These are phyloP conservation scores for Suillus placidus DNA, from an alignment of 768 basidiomycete genomes.

Conservation along the genomic window DNA sequence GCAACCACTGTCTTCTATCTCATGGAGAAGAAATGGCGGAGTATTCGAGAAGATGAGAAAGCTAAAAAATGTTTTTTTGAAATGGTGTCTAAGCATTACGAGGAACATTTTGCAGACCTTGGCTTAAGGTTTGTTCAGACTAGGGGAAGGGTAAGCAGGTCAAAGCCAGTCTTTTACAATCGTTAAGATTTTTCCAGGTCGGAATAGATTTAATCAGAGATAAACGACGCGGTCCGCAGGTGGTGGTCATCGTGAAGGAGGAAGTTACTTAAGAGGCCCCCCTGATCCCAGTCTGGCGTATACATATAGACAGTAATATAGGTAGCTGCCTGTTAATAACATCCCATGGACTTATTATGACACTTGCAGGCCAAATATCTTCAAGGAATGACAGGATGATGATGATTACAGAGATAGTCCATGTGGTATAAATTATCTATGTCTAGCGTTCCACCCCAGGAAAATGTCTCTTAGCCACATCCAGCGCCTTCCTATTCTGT, in stretches of 20 bases:
- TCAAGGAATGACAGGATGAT: not conserved
- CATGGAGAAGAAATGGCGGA: constrained; percentile 38
- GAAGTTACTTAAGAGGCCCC: not conserved
- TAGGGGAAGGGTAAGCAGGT: constrained; percentile 23
- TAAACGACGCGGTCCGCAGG: not conserved
- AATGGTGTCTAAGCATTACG: constrained; percentile 32
- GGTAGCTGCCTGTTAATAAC: not conserved
- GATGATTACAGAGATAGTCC: constrained; percentile 2
- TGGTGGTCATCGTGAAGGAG: not conserved
- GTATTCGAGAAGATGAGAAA: constrained; percentile 33
- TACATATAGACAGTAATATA: not conserved
- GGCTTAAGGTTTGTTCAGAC: constrained; percentile 21
- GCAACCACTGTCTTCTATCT: constrained; percentile 27
- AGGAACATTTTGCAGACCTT: constrained; percentile 22
- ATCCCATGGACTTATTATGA: not conserved
- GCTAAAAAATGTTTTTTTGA: constrained; percentile 26
- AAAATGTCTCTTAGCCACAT: constrained; percentile 30
- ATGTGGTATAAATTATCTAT: not conserved
- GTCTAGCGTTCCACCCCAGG: not conserved
- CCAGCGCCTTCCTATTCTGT: constrained; percentile 27
- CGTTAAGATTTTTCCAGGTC: constrained; percentile 14
- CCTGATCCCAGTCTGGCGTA: not conserved
- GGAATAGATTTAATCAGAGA: constrained; percentile 16
- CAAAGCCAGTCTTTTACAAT: not conserved
- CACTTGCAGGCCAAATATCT: not conserved